phyloP scores from a whole-genome alignment of 2,329 filamentous ascomycete genomes.

The Leptographium radiaticola region DNA sequence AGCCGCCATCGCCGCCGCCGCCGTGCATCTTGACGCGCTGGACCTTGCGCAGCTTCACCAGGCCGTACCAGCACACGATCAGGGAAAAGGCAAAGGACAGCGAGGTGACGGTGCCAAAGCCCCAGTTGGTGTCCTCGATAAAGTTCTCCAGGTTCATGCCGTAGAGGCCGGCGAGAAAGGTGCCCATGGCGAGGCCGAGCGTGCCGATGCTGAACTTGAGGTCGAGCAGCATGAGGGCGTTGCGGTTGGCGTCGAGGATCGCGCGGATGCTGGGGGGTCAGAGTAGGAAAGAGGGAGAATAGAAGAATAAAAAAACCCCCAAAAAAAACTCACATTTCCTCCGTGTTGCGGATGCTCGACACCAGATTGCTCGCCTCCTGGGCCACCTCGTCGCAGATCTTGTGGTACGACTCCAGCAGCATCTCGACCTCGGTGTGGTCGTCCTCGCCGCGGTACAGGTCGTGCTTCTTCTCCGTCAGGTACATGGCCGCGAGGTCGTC shows the following conservation, averaged over 20 bases:
- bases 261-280: conserved; percentile 62
- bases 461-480: conserved; percentile 72
- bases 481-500: conserved; percentile 95
- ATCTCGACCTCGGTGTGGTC: conserved; percentile 97
- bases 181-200: conserved; percentile 85
- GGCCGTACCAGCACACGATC: conserved; percentile 70
- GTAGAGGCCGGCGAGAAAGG: conserved; percentile 95
- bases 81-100: conserved; percentile 60
- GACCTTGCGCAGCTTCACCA: conserved; percentile 62
- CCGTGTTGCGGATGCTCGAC: conserved; percentile 90
- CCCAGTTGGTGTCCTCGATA: conserved; percentile 83
- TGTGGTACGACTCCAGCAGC: conserved; percentile 93
- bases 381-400: conserved; percentile 94
- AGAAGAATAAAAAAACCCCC: conserved; percentile 37
- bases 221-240: conserved; percentile 93
- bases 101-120: conserved; percentile 64
- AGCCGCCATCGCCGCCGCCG: neutral
- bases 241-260: conserved; percentile 94
- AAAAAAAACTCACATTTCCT: conserved; percentile 78
- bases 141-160: conserved; percentile 99
- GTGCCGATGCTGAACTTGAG: conserved; percentile 94
- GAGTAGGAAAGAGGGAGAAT: neutral
- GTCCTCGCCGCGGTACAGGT: conserved; percentile 59
- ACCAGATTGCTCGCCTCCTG: conserved; percentile 89
- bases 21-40: conserved; percentile 22